These are phyloP conservation scores for Rhodofomes roseus DNA, from an alignment of 1,284 basidiomycete genomes.

Conservation along the genomic window DNA sequence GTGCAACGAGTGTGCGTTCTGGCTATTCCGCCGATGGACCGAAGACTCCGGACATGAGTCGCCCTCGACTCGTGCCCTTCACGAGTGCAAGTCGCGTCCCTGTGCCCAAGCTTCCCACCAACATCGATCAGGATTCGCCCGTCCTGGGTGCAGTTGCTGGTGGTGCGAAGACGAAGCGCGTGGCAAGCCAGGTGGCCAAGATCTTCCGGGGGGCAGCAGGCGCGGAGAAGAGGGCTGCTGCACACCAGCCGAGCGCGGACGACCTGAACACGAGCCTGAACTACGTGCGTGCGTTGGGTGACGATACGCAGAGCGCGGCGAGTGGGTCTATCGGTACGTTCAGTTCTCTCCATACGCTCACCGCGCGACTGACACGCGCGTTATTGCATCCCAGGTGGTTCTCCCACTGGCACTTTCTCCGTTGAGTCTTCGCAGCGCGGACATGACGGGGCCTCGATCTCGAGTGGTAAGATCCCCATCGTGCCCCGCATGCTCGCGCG, in stretches of 20 bases:
- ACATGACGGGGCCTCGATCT: slow-evolving; percentile 22
- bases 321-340: slow-evolving; percentile 13
- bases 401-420: slow-evolving; percentile 46
- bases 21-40: slow-evolving; percentile 25
- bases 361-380: background rate
- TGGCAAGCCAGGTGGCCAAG: slow-evolving; percentile 64
- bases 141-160: slow-evolving; percentile 17
- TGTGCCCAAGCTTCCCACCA: slow-evolving; percentile 39
- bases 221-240: slow-evolving; percentile 53
- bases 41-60: slow-evolving; percentile 28
- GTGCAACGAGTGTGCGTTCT: slow-evolving; percentile 47
- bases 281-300: slow-evolving; percentile 66
- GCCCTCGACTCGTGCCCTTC: slow-evolving; percentile 71
- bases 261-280: slow-evolving; percentile 63
- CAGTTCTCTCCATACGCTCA: background rate
- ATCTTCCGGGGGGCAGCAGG: slow-evolving; percentile 36
- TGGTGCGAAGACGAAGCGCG: slow-evolving; percentile 33
- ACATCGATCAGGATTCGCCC: slow-evolving; percentile 27
- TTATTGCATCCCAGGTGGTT: slow-evolving; percentile 27
- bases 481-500: slow-evolving; percentile 50
- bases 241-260: slow-evolving; percentile 38
- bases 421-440: slow-evolving; percentile 52
- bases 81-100: slow-evolving; percentile 67
- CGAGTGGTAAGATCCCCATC: slow-evolving; percentile 11
- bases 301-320: slow-evolving; percentile 22